phyloP scores from a whole-genome alignment of 2,329 filamentous ascomycete species.

The Penicillium sp. region DNA sequence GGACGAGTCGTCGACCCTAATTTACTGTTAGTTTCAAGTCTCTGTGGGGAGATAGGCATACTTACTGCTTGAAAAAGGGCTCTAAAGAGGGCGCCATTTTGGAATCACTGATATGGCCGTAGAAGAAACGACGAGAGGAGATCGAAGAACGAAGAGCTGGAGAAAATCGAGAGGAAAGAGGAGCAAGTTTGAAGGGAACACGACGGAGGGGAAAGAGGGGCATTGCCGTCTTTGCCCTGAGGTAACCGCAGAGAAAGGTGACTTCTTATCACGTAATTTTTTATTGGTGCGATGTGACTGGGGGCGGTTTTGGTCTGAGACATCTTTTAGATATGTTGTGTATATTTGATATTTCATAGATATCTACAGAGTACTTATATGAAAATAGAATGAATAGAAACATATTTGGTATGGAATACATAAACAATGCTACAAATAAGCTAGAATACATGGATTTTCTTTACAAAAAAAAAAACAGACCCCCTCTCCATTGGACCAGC shows the following conservation, averaged over 20 bases:
- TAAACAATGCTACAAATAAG: constrained; percentile 19
- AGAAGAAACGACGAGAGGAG: constrained; percentile 38
- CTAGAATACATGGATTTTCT: constrained; percentile 26
- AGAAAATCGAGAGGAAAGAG: constrained; percentile 18
- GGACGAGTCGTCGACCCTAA: constrained; percentile 69
- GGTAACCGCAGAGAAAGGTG: constrained; percentile 8
- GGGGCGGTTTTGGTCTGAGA: neutral
- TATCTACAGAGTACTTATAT: too few relatives aligned
- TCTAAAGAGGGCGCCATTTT: constrained; percentile 91
- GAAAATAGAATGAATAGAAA: neutral
- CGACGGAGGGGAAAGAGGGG: constrained; percentile 36
- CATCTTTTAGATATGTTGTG: neutral
- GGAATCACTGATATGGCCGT: constrained; percentile 47
- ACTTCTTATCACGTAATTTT: constrained; percentile 27
- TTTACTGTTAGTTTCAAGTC: constrained; percentile 5
- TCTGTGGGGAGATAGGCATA: constrained; percentile 2
- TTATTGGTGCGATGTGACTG: constrained; percentile 6
- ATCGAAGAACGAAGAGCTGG: constrained; percentile 10
- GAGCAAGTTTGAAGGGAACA: constrained; percentile 26
- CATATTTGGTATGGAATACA: constrained; percentile 14
- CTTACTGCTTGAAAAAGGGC: constrained; percentile 79
- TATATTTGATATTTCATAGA: too few relatives aligned
- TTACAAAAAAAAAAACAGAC: constrained; percentile 9
- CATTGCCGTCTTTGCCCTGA: constrained; percentile 23
- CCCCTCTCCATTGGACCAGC: neutral